phyloP scores from a whole-genome alignment of 169 alveolate genomes.

The Theileria equi region DNA sequence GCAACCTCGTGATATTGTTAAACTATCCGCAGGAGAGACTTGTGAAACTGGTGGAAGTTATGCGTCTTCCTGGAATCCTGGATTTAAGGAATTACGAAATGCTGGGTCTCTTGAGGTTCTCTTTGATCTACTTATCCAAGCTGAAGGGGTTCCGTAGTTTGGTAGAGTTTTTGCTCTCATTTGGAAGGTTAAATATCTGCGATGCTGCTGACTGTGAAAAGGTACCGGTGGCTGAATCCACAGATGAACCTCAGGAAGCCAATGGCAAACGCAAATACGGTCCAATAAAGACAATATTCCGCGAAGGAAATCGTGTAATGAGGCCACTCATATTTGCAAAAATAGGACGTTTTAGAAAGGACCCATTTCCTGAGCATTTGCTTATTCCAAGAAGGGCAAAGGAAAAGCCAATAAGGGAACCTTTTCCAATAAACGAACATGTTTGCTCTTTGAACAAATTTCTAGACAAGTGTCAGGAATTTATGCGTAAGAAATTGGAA shows the following conservation, averaged over 20 bases:
- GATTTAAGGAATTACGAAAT: conserved; percentile 53
- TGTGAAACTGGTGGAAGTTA: conserved; percentile 45
- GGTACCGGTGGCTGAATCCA: conserved; percentile 26
- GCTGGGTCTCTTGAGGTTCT: conserved; percentile 44
- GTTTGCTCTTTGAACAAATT: conserved; percentile 21
- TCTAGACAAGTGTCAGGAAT: conserved; percentile 13
- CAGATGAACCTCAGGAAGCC: conserved; percentile 14
- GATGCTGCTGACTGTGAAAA: conserved; percentile 3
- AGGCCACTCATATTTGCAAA: conserved; percentile 50
- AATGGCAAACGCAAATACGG: background rate
- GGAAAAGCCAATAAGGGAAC: conserved; percentile 43
- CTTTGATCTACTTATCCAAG: conserved; percentile 48
- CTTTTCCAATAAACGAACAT: conserved; percentile 25
- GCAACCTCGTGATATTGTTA: conserved; percentile 44
- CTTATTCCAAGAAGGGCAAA: conserved; percentile 34
- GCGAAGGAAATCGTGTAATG: background rate
- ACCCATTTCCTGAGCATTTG: conserved; percentile 56
- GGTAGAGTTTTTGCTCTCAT: conserved; percentile 44
- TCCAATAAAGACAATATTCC: background rate
- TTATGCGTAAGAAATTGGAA: background rate
- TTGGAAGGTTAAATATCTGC: conserved; percentile 23
- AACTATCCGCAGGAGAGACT: conserved; percentile 34
- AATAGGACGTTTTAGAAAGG: conserved; percentile 37
- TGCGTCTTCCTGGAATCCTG: conserved; percentile 44
- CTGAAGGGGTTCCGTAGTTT: conserved; percentile 60